These are phyloP conservation scores for Verticillium nonalfalfae DNA, from an alignment of 2,329 filamentous ascomycete genomes.

Conservation along the genomic window DNA sequence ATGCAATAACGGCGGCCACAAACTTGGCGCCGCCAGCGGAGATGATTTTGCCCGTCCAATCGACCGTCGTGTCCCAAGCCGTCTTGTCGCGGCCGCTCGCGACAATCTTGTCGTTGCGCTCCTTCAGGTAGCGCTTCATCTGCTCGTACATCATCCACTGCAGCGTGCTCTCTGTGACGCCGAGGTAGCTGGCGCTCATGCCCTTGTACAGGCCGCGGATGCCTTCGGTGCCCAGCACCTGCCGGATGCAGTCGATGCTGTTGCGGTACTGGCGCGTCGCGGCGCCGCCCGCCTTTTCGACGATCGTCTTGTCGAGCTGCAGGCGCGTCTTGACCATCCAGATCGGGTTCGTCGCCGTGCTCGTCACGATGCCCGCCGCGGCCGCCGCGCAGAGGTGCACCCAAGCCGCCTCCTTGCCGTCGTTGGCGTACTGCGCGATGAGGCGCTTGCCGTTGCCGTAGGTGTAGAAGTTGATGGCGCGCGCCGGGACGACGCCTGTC, in stretches of 20 bases:
- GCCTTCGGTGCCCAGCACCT: slow-evolving; percentile 77
- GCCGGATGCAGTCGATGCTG: slow-evolving; percentile 78
- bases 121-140: slow-evolving; percentile 69
- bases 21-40: slow-evolving; percentile 83
- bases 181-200: slow-evolving; percentile 84
- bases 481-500: slow-evolving; percentile 80
- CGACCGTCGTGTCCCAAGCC: slow-evolving; percentile 67
- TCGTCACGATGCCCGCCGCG: slow-evolving; percentile 74
- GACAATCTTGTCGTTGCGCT: slow-evolving; percentile 52
- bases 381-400: slow-evolving; percentile 75
- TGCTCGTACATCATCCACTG: slow-evolving; percentile 96
- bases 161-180: slow-evolving; percentile 81
- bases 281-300: slow-evolving; percentile 48
- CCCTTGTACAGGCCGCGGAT: slow-evolving; percentile 80
- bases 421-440: slow-evolving; percentile 68
- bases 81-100: slow-evolving; percentile 56
- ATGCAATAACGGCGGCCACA: slow-evolving; percentile 75
- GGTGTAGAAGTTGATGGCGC: slow-evolving; percentile 88
- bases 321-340: slow-evolving; percentile 93
- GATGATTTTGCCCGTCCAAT: slow-evolving; percentile 72
- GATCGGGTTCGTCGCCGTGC: slow-evolving; percentile 90
- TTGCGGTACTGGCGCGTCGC: slow-evolving; percentile 71
- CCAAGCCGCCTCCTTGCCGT: slow-evolving; percentile 62
- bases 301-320: slow-evolving; percentile 83
- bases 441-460: slow-evolving; percentile 89